phyloP scores from a whole-genome alignment of 371 early-diverging fungal species.

The Amoeboaphelidium protococcarum region DNA sequence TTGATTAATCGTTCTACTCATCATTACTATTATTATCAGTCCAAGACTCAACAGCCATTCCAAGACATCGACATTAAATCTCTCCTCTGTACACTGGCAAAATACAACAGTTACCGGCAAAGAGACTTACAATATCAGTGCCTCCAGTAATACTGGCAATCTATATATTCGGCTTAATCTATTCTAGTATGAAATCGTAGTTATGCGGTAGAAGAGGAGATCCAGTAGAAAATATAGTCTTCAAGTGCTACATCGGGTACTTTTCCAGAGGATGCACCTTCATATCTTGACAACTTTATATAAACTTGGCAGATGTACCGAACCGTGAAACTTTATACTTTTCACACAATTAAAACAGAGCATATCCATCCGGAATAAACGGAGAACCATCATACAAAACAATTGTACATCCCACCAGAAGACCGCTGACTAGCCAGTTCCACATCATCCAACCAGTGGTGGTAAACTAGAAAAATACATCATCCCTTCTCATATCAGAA shows the following conservation, averaged over 20 bases:
- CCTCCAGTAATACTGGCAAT: slow-evolving; percentile 81
- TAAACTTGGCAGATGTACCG: slow-evolving; percentile 84
- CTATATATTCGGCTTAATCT: slow-evolving; percentile 50
- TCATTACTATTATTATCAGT: slow-evolving; percentile 17
- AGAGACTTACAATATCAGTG: slow-evolving; percentile 84
- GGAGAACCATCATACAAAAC: slow-evolving; percentile 86
- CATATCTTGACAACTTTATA: slow-evolving; percentile 63
- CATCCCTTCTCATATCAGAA: slow-evolving; percentile 36
- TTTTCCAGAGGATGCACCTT: slow-evolving; percentile 27
- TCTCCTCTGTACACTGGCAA: slow-evolving; percentile 80
- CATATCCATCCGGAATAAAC: slow-evolving; percentile 47
- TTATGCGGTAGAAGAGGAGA: slow-evolving; percentile 72
- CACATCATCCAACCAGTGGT: slow-evolving; percentile 99
- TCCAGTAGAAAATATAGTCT: slow-evolving; percentile 70
- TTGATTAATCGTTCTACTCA: too few species aligned
- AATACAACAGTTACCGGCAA: slow-evolving; percentile 60
- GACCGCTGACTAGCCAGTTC: slow-evolving; percentile 74
- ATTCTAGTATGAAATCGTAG: slow-evolving; percentile 62
- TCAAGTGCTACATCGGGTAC: slow-evolving; percentile 27
- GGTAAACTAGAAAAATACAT: slow-evolving; percentile 74
- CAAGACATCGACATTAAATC: slow-evolving; percentile 68
- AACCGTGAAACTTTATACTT: slow-evolving; percentile 45
- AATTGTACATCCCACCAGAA: slow-evolving; percentile 50
- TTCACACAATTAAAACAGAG: slow-evolving; percentile 54
- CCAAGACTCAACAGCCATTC: slow-evolving; percentile 87